Base-by-base conservation (phyloP, 2,329 filamentous ascomycete genomes). In the Dendrostoma leiphaemia region DNA sequence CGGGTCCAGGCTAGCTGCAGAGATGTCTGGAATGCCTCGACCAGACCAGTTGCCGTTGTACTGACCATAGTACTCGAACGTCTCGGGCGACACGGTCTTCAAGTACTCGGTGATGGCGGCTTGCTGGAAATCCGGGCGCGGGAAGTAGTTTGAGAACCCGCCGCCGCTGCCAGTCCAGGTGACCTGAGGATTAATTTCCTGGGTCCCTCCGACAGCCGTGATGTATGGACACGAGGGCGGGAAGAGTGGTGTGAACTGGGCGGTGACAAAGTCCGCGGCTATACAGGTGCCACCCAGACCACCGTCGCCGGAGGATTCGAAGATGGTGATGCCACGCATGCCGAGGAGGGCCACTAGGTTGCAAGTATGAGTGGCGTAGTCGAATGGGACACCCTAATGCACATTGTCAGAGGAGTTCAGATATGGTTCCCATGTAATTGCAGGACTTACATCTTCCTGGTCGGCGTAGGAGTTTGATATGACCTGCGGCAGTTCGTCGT, bases 391-490 rank as follows among this genome's bases (percentile, higher is more conserved):
- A 4, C 76, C 78, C 64, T 85, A 54, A 38, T 7, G 50, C n/a
- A 19, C 23, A 24, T 19, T 26, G 31, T 38, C 6, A 29, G 24
- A 21, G 23, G 17, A 12, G 3, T 40, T 40, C 8, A n/a, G n/a
- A n/a, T n/a, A n/a, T 40, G 12, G n/a, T 5, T 6, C 17, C 10
- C 17, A 40, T n/a, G 24, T 13, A 26, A 29, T 29, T 24, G 28
- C 44, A 10, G 13, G 13, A 48, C 53, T 32, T 43, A 60, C 59
- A 34, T 62, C 56, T 55, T 90, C 87, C 40, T 85, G 77, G 60
- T 88, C 84, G 19, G 84, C 85, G 63, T 89, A 90, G 0, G 85
- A 89, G 10, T 83, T 86, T 32, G 78, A 80, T 43, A 90, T 75
- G 23, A 88, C 81, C 2, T 81, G 77, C 0, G 88, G 86, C 0